Base-by-base conservation (phyloP, 495 filamentous ascomycete species). In the Schizothecium vesticola region DNA sequence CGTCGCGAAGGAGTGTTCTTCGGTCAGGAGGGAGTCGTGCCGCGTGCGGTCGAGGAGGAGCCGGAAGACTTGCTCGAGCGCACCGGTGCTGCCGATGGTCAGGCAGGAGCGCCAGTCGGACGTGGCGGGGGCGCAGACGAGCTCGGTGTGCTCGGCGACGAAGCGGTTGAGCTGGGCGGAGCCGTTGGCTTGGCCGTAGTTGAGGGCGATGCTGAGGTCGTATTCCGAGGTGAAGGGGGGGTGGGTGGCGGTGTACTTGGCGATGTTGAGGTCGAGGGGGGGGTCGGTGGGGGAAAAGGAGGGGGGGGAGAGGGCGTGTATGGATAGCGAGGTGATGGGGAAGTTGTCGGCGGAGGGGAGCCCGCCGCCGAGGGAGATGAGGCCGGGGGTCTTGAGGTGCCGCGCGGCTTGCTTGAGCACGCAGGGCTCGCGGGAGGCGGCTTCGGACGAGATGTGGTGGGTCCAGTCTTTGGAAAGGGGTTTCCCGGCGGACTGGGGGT, bases 111-210 rank as follows among this genome's bases (percentile, higher is more conserved):
- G 80, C 94, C 94, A 98, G 80, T 98, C 93, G 28, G 83, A 78
- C 77, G 97, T 97, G 3, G 89, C 90, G 3, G 91, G 91, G 67
- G 85, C 77, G 74, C 90, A 86, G 23, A 91, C 84, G 51, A 94
- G 83, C 79, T 95, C 95, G 0, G 93, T 96, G 78, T 99, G 95
- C 80, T 98, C 95, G 0, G 92, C 96, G 56, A 96, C 83, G 75
- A 91, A 99, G 43, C 95, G 86, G 33, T 96, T 81, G 72, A 99
- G 76, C 79, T 97, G 95, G 2, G 94, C 90, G 31, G 92, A 86
- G 26, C 95, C 95, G 16, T 86, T 87, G 19, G 92, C 89, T 77
- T 97, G 92, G 5, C 89, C 91, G 78, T 99, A 99, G 79, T 98
- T 97, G 73, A 96, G 85, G 29, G 90, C 88, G 70, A 94, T 90